Evolutionary conservation across 2,329 filamentous ascomycete species (phyloP).

Genomic region (Phaeosphaeria sp.): DNA sequence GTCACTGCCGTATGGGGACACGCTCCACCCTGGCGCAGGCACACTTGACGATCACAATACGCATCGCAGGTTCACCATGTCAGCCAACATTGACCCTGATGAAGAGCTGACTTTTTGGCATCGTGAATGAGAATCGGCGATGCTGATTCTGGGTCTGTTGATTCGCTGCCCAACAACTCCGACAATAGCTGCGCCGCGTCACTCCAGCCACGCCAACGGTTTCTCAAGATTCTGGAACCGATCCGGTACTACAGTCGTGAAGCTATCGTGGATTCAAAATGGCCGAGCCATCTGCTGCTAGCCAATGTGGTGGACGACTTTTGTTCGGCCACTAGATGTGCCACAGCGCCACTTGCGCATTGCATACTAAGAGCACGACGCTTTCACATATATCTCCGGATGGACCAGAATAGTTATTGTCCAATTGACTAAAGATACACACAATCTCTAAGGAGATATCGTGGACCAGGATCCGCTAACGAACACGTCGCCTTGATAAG

Average conservation of each 20-base stretch:
- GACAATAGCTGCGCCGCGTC: not conserved
- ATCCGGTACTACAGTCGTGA: not conserved
- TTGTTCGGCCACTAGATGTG: not conserved
- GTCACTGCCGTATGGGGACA: not conserved
- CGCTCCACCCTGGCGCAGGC: not conserved
- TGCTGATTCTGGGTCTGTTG: not conserved
- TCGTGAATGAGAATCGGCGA: not conserved
- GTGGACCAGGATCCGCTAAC: not conserved
- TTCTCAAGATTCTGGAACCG: not conserved
- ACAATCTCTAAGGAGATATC: not conserved
- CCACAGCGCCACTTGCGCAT: not conserved
- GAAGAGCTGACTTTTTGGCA: not conserved
- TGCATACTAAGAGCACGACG: not conserved
- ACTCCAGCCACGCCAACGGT: not conserved
- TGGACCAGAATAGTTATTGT: not conserved
- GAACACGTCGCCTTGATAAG: not conserved
- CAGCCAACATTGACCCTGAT: not conserved
- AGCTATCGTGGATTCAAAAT: not conserved
- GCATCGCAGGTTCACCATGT: not conserved
- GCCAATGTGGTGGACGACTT: not conserved
- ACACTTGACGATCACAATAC: not conserved
- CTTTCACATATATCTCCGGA: not conserved
- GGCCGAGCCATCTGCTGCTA: not conserved
- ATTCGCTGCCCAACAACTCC: not conserved
- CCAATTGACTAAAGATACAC: not conserved